These are phyloP conservation scores for Cucurbita pepo DNA, from an alignment of 306 rosid species.

Conservation along the genomic window DNA sequence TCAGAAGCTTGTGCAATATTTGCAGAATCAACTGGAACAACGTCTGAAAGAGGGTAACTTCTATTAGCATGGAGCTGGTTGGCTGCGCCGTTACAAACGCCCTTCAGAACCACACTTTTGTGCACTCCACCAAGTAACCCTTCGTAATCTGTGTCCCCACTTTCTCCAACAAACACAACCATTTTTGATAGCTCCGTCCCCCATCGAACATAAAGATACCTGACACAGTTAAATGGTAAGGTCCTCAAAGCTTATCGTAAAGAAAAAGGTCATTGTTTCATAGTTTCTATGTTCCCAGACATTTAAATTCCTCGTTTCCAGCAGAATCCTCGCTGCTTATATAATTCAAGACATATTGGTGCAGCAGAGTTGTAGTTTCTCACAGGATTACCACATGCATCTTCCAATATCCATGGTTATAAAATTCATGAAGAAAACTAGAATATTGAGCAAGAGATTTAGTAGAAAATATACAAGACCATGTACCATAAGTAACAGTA, in stretches of 20 bases:
- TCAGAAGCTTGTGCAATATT: constrained; percentile 48
- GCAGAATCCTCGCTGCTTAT: background rate
- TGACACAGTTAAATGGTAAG: background rate
- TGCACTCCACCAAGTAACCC: constrained; percentile 80
- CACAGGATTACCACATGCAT: background rate
- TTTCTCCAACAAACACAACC: constrained; percentile 87
- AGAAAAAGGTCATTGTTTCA: background rate
- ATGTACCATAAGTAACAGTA: constrained; percentile 15
- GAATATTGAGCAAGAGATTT: background rate
- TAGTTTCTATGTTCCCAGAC: background rate
- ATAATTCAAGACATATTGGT: background rate
- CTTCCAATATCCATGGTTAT: background rate
- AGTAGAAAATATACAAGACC: background rate
- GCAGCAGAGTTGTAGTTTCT: background rate
- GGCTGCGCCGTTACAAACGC: constrained; percentile 52
- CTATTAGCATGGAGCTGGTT: constrained; percentile 61
- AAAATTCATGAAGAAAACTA: background rate
- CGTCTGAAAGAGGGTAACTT: constrained; percentile 84
- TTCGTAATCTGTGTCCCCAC: constrained; percentile 96
- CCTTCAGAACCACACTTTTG: constrained; percentile 65
- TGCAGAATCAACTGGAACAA: constrained; percentile 54
- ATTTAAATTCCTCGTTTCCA: background rate
- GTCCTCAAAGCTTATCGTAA: background rate
- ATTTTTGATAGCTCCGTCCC: constrained; percentile 82
- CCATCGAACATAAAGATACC: constrained; percentile 93